Base-by-base conservation (phyloP, 768 basidiomycete species). In the Trametes sanguinea region DNA sequence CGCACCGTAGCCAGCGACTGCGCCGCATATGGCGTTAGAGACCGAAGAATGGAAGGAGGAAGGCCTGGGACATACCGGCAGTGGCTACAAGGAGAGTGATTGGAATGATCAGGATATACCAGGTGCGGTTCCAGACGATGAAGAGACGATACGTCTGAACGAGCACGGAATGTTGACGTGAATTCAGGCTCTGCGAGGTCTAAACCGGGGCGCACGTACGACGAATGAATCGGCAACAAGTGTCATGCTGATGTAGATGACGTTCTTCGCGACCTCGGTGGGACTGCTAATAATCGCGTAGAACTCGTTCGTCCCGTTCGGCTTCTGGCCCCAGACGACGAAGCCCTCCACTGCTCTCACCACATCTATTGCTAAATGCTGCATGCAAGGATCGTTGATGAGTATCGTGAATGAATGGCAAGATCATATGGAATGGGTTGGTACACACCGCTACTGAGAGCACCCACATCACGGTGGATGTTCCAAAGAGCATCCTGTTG, bases 401-500 rank as follows among this genome's bases (percentile, higher is more conserved):
- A 61, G 60, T 39, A 1, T 22, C 35, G 35, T 37, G 11, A 37
- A 37, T 6, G 6, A 3, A 8, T 8, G 6, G 10, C 10, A 10
- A 13, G 22, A 9, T 39, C 3, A 8, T 14, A 14, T 16, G 16
- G 6, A 42, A 16, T 13, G 16, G 29, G 45, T 8, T 13, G 22
- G 22, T 22, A 57, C 63, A 42, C 32, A 64, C 63, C 29, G 54
- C 44, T 22, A 61, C 59, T 0, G 63, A 45, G 5, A 64, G 50
- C 32, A 65, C 17, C 55, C 55, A 65, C 64, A 65, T 65, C 13
- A 61, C 30, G 3, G 64, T 61, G 29, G 60, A 57, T 6, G 64
- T 65, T 22, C 10, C 64, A 39, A 64, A 64, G 29, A 64, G 58
- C 55, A 61, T 54, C 54, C 53, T 57, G 60, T 65, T 65, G 47